Base-by-base conservation (phyloP, 1,284 basidiomycete species). In the Cryptococcus depauperatus region DNA sequence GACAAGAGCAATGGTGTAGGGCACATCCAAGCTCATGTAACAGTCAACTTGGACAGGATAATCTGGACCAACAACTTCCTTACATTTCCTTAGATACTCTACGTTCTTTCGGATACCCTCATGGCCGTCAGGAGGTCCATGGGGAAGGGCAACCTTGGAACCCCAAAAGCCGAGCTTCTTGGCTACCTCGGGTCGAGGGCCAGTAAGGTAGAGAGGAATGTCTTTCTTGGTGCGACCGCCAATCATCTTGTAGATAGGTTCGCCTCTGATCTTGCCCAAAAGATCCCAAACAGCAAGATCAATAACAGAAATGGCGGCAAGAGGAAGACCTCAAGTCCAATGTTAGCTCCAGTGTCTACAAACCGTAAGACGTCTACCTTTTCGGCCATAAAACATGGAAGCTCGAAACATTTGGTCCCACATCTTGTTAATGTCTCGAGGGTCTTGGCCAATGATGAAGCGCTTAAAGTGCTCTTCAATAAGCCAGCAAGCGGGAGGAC, bases 161-260 rank as follows among this genome's bases (percentile, higher is more conserved):
- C 76, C 76, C 72, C 73, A 77, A 69, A 77, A 78, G 5, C 76
- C 76, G 51, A 75, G 67, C 44, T 67, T 59, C 57, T 76, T 73
- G 14, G 75, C 74, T 19, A 71, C 72, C 0, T 59, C 64, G 3
- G 76, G 74, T 27, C 66, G 56, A 5, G 74, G 76, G 0, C 76
- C 76, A 0, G 76, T 78, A 49, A 75, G 72, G 61, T 78, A 77
- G 30, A 77, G 70, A 0, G 71, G 73, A 38, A 77, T 73, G 48
- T 74, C 69, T 43, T 74, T 73, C 66, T 75, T 75, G 41, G 73
- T 75, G 27, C 66, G 59, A 6, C 76, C 75, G 28, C 76, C 76
- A 50, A 77, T 78, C 71, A 77, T 73, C 66, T 76, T 76, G 70
- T 77, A 77, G 46, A 78, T 72, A 2, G 76, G 76, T 61, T 78